phyloP scores from a whole-genome alignment of 768 basidiomycete species.

The Aureoboletus auriporus region DNA sequence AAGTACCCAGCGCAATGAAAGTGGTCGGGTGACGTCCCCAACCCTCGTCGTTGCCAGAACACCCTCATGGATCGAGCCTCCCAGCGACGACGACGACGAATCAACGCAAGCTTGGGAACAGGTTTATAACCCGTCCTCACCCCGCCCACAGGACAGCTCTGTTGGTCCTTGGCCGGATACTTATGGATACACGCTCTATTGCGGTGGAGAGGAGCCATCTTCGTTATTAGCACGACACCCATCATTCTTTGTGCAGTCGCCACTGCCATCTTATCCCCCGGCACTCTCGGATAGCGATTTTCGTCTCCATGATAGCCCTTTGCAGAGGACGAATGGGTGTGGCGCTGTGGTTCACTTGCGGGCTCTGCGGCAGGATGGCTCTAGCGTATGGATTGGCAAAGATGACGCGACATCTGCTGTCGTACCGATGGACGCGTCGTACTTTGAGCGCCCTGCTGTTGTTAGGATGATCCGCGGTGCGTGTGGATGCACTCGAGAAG shows the following conservation, averaged over 20 bases:
- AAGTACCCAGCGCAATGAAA: slow-evolving; percentile 26
- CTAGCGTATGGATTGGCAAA: slow-evolving; percentile 57
- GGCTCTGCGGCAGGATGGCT: slow-evolving; percentile 49
- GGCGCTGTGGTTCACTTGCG: slow-evolving; percentile 56
- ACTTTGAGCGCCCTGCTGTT: slow-evolving; percentile 50
- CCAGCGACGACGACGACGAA: slow-evolving; percentile 31
- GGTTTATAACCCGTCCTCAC: slow-evolving; percentile 26
- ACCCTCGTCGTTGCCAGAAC: slow-evolving; percentile 26
- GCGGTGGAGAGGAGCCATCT: slow-evolving; percentile 33
- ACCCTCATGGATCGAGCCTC: slow-evolving; percentile 33
- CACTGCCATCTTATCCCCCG: slow-evolving; percentile 34
- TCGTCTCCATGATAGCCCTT: slow-evolving; percentile 4
- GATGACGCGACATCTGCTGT: slow-evolving; percentile 49
- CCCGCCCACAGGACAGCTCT: slow-evolving; percentile 21
- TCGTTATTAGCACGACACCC: slow-evolving; percentile 5
- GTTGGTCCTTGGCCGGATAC: slow-evolving; percentile 14
- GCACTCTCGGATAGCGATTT: slow-evolving; percentile 18
- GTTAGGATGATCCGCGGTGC: slow-evolving; percentile 50
- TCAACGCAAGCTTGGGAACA: slow-evolving; percentile 32
- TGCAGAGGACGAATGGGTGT: slow-evolving; percentile 48
- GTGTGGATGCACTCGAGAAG: slow-evolving; percentile 67
- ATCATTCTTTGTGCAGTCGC: slow-evolving; percentile 31
- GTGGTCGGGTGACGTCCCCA: slow-evolving; percentile 20
- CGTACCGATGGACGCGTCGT: slow-evolving; percentile 50
- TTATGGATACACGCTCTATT: slow-evolving; percentile 37